Conservation (phyloP, 2,329 filamentous ascomycete species). For the Verticillium klebahnii region DNA sequence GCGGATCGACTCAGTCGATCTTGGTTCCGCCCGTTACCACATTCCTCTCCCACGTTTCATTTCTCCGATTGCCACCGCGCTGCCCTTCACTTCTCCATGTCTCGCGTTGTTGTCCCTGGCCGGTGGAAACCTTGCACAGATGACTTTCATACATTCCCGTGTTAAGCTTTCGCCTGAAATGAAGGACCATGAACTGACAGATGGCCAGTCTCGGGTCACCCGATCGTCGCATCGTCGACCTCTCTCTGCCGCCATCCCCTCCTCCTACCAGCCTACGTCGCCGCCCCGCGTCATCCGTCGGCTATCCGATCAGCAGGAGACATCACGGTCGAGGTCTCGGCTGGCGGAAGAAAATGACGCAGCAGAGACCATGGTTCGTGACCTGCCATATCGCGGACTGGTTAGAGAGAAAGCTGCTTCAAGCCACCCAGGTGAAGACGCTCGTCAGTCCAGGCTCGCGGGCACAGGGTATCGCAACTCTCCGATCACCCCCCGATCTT, state of each 20-base stretch:
- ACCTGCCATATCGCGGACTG: constrained; percentile 37
- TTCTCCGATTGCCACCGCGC: constrained; percentile 3
- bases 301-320: constrained; percentile 54
- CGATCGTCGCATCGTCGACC: constrained; percentile 46
- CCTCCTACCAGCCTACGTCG: constrained; percentile 41
- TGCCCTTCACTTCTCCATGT: constrained; percentile 8
- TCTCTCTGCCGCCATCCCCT: constrained; percentile 45
- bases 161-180: constrained; percentile 2
- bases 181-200: constrained; percentile 16
- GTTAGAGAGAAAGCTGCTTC: constrained; percentile 38
- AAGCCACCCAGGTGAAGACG: constrained; percentile 30
- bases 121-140: background rate
- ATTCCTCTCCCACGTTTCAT: constrained; percentile 2
- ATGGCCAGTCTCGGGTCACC: constrained; percentile 40
- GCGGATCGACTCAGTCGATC: background rate
- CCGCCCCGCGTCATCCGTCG: constrained; percentile 48
- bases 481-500: constrained; percentile 44
- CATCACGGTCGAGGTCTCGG: constrained; percentile 31
- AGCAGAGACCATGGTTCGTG: constrained; percentile 32
- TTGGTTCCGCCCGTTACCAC: background rate
- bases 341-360: constrained; percentile 35
- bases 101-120: constrained; percentile 2
- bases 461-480: constrained; percentile 30
- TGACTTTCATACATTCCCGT: background rate
- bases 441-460: constrained; percentile 26